phyloP scores from a whole-genome alignment of 2,329 filamentous ascomycete genomes.

The Alternaria sp. region DNA sequence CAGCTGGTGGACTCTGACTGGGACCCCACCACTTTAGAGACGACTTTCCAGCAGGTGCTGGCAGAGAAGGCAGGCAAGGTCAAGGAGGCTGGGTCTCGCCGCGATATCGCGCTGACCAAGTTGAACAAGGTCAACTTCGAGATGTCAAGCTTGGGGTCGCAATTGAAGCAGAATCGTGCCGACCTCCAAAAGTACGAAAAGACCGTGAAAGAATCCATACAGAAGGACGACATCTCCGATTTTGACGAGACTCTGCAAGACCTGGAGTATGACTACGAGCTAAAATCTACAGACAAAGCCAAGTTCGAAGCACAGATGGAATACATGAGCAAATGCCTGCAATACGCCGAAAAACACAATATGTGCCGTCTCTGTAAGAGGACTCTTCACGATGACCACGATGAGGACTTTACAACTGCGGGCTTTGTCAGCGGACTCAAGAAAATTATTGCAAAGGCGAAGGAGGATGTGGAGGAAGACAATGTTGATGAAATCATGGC shows the following conservation, averaged over 20 bases:
- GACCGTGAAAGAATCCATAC: constrained; percentile 63
- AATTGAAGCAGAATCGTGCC: constrained; percentile 66
- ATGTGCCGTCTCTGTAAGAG: constrained; percentile 79
- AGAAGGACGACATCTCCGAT: constrained; percentile 47
- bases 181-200: constrained; percentile 68
- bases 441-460: constrained; percentile 56
- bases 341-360: constrained; percentile 70
- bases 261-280: constrained; percentile 59
- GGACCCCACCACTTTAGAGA: constrained; percentile 72
- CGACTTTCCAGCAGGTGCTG: constrained; percentile 69
- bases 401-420: constrained; percentile 59
- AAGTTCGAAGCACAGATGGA: constrained; percentile 72
- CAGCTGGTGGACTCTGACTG: constrained; percentile 70
- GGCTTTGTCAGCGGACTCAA: constrained; percentile 72
- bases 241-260: constrained; percentile 61
- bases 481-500: constrained; percentile 68
- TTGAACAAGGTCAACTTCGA: constrained; percentile 78
- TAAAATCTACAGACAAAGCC: constrained; percentile 67
- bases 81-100: constrained; percentile 69
- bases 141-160: constrained; percentile 69
- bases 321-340: constrained; percentile 74
- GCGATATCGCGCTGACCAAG: constrained; percentile 74
- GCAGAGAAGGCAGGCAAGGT: constrained; percentile 64
- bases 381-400: constrained; percentile 63
- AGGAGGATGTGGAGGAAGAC: constrained; percentile 65